A percentile compares a stretch with the other conserved stretches of the same genome.
Evolutionary conservation across 495 filamentous ascomycete species (phyloP).

Genomic region (Xanthoparmelia taractica): DNA sequence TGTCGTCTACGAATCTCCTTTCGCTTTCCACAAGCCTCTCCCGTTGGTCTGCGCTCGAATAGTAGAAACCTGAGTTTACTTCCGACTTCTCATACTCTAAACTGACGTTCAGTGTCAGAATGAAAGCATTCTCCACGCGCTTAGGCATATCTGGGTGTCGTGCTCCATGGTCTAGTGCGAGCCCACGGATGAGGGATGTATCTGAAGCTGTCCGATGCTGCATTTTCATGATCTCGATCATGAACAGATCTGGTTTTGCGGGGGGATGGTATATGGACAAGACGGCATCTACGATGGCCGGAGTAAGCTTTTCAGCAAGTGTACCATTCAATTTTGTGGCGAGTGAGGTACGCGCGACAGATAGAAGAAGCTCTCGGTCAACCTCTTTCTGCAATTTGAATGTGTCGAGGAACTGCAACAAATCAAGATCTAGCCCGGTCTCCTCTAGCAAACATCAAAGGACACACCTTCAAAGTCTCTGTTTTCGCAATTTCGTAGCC

Average conservation of each 20-base stretch:
- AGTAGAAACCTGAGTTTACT: conserved; percentile 99
- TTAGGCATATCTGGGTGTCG: conserved; percentile 98
- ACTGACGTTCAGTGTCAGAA: conserved; percentile 92
- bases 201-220: conserved; percentile 94
- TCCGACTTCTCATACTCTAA: conserved; percentile 98
- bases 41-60: conserved; percentile 89
- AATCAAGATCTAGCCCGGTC: conserved; percentile 1
- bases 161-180: conserved; percentile 92
- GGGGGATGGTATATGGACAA: conserved; percentile 85
- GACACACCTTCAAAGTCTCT: conserved; percentile 74
- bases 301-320: conserved; percentile 84
- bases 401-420: conserved; percentile 72
- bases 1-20: conserved; percentile 90
- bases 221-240: conserved; percentile 99
- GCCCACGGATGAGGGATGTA: conserved; percentile 87
- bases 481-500: conserved; percentile 95
- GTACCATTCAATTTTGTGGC: conserved; percentile 86
- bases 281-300: conserved; percentile 91
- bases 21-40: conserved; percentile 98
- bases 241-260: conserved; percentile 92
- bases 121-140: conserved; percentile 87
- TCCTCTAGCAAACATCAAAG: background rate
- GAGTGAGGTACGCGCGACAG: conserved; percentile 88
- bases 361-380: conserved; percentile 88
- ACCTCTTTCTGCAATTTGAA: conserved; percentile 85